Base-by-base conservation (phyloP, 1,284 basidiomycete genomes). In the Neonothopanus nambi region DNA sequence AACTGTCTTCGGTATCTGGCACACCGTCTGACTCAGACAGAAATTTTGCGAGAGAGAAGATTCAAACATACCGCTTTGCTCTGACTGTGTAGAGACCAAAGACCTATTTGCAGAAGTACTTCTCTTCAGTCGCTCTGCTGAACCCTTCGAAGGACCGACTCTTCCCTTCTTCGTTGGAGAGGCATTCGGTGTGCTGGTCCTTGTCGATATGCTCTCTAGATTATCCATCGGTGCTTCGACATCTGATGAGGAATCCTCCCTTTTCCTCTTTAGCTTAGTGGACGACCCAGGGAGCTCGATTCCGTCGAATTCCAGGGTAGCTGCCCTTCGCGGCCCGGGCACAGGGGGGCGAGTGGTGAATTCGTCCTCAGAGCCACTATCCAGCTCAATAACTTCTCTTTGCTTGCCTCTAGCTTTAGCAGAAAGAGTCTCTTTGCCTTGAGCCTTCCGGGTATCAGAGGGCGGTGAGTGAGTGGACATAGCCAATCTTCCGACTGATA, bases 351-450 rank as follows among this genome's bases (percentile, higher is more conserved):
- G 39, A 21, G 50, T 33, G 15, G 49, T 38, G 12, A 54, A 37
- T 17, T 58, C 58, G 45, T 21, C 43, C 4, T n/a, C 11, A 42
- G 12, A 18, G 24, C 12, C n/a, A 21, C 13, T 13, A 18, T 44
- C 42, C 12, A 26, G 21, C 17, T 24, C 42, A 5, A 51, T 42
- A 35, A 48, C 40, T 18, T 54, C 56, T 33, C 52, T 60, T 21
- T 55, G 43, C 49, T 61, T 61, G 17, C 59, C 55, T 28, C 11
- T 28, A 28, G 26, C 26, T 28, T 28, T 28, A 28, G 26, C 26
- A 28, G 26, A 28, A 11, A 28, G 26, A 28, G 26, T 28, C 5
- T 28, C 26, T 28, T n/a, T 28, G 11, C 26, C 26, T 11, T 28
- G 26, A 11, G 5, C 26, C 26, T 28, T 28, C 11, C 11, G 26